Evolutionary conservation across 2,329 filamentous ascomycete genomes (phyloP).

Genomic region (Calonectria fujianensis): DNA sequence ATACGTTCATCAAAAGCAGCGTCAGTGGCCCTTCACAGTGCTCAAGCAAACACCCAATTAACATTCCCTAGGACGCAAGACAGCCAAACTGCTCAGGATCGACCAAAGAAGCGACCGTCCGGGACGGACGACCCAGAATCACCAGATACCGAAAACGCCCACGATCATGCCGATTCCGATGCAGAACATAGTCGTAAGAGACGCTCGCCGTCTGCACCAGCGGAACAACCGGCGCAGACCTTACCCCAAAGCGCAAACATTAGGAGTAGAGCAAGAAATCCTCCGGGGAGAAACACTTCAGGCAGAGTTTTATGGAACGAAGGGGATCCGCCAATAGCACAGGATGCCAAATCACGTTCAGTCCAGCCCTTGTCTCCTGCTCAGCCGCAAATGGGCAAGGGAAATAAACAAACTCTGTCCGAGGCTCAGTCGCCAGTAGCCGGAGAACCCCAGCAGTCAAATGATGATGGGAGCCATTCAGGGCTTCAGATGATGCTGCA

Average conservation of each 20-base stretch:
- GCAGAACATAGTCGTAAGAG: constrained; percentile 2
- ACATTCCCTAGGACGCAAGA: background rate
- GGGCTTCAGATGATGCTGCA: constrained; percentile 40
- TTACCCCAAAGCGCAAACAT: background rate
- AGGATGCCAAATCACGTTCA: background rate
- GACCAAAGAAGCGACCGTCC: constrained; percentile 15
- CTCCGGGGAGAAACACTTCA: constrained; percentile 36
- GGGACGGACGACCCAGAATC: background rate
- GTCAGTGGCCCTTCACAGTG: constrained; percentile 1
- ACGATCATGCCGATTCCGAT: constrained; percentile 6
- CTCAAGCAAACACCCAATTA: background rate
- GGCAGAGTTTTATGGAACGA: constrained; percentile 55
- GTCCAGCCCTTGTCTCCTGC: background rate
- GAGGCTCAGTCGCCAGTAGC: constrained; percentile 74
- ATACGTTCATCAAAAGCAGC: background rate
- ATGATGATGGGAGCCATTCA: background rate
- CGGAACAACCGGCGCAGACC: constrained; percentile 2
- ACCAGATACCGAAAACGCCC: constrained; percentile 3
- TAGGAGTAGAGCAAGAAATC: constrained; percentile 35
- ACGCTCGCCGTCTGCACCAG: constrained; percentile 21
- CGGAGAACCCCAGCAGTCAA: background rate
- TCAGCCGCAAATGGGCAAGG: constrained; percentile 12
- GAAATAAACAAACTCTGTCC: background rate
- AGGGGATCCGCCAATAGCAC: constrained; percentile 40
- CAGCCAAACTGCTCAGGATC: background rate